These are phyloP conservation scores for Quercus aquifolioides DNA, from an alignment of 306 rosid genomes.

Conservation along the genomic window DNA sequence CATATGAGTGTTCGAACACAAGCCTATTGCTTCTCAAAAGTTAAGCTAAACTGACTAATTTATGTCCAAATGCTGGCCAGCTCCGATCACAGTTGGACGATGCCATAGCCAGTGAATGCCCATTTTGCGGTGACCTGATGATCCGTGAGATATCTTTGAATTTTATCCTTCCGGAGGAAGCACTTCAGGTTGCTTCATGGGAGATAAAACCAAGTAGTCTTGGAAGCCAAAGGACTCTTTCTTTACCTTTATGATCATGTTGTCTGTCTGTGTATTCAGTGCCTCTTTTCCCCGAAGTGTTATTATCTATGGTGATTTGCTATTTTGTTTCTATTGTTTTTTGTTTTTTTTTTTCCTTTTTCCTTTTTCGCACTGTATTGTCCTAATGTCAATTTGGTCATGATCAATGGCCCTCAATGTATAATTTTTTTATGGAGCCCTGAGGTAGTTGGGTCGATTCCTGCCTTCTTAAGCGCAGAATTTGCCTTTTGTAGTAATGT, in stretches of 20 bases:
- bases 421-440: background rate
- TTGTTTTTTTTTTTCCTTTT: background rate
- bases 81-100: constrained; percentile 93
- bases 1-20: background rate
- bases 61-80: constrained; percentile 40
- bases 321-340: background rate
- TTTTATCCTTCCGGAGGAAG: constrained; percentile 64
- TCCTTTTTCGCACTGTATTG: background rate
- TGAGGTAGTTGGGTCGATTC: background rate
- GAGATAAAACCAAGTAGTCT: constrained; percentile 63
- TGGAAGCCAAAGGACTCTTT: constrained; percentile 63
- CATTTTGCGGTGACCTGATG: constrained; percentile 92
- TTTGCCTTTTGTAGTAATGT: background rate
- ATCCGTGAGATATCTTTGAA: constrained; percentile 87
- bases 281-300: background rate
- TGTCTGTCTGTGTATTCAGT: background rate
- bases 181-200: constrained; percentile 73
- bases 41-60: background rate
- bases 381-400: background rate
- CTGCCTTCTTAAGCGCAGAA: background rate
- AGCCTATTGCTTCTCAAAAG: too few species aligned
- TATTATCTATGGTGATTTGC: background rate
- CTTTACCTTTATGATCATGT: constrained; percentile 49
- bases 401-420: background rate
- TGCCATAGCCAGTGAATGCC: constrained; percentile 93